Conservation (phyloP, 495 filamentous ascomycete genomes). For the Penicillium chermesinum region DNA sequence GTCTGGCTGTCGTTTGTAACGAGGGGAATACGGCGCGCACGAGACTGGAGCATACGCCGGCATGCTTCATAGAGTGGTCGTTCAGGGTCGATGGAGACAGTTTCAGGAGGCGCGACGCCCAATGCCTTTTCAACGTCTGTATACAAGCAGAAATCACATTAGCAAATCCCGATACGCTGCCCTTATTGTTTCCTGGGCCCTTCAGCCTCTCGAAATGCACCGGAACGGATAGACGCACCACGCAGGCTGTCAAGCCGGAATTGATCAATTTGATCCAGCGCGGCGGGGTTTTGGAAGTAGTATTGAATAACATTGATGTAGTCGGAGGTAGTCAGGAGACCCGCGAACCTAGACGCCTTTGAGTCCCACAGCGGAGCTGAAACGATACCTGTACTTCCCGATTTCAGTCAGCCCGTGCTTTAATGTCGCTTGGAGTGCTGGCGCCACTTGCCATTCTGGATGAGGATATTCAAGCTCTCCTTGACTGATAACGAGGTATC, state of each 20-base stretch:
- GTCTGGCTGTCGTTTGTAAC: conserved; percentile 96
- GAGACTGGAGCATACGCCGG: conserved; percentile 86
- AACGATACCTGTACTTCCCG: conserved; percentile 71
- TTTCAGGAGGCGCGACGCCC: conserved; percentile 85
- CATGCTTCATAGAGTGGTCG: conserved; percentile 92
- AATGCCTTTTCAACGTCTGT: conserved; percentile 92
- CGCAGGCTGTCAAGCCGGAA: conserved; percentile 90
- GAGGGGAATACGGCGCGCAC: conserved; percentile 87
- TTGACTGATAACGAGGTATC: conserved; percentile 93
- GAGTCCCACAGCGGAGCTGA: conserved; percentile 98
- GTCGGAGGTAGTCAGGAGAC: conserved; percentile 89
- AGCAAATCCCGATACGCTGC: no score
- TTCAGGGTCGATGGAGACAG: conserved; percentile 88
- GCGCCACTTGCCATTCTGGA: conserved; percentile 78
- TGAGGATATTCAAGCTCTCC: conserved; percentile 91
- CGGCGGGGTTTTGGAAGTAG: conserved; percentile 96
- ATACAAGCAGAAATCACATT: conserved; percentile 5
- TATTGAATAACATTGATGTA: conserved; percentile 99
- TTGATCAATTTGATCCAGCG: conserved; percentile 82
- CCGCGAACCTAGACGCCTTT: conserved; percentile 86
- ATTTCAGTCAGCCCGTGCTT: conserved; percentile 22
- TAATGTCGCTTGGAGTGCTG: background rate
- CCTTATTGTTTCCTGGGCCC: no score
- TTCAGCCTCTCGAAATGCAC: background rate
- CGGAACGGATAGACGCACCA: conserved; percentile 47